A percentile compares a stretch with the other conserved stretches of the same genome.
Evolutionary conservation across 2,329 filamentous ascomycete species (phyloP).

Genomic region (Penicillium nordicum): DNA sequence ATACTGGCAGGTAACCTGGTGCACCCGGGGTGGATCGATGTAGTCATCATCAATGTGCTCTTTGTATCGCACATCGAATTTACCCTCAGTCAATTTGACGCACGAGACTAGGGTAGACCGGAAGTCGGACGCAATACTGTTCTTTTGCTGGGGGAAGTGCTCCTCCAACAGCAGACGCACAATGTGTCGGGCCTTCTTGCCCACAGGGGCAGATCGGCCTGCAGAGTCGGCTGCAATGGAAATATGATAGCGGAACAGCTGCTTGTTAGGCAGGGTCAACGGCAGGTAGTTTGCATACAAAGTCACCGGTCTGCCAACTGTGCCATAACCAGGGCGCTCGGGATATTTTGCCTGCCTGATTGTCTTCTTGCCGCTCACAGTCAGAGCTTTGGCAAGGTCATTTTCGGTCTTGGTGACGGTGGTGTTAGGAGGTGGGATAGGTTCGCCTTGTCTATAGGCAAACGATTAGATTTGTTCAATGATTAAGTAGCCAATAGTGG

Average conservation of each 20-base stretch:
- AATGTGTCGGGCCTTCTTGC: constrained; percentile 48
- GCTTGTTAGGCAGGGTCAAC: constrained; percentile 35
- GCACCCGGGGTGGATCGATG: constrained; percentile 30
- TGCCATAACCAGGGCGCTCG: constrained; percentile 39
- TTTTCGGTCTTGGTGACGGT: constrained; percentile 30
- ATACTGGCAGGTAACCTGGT: constrained; percentile 35
- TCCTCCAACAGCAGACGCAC: constrained; percentile 47
- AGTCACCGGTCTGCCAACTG: constrained; percentile 27
- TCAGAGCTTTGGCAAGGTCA: constrained; percentile 24
- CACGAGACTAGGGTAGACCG: constrained; percentile 38
- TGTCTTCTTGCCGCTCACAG: constrained; percentile 15
- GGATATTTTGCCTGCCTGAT: constrained; percentile 26
- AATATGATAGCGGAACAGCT: constrained; percentile 44
- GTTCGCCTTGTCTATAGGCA: constrained; percentile 20
- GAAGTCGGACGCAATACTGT: constrained; percentile 41
- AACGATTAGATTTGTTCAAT: not conserved
- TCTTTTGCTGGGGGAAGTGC: constrained; percentile 28
- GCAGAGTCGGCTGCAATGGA: constrained; percentile 29
- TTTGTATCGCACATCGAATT: constrained; percentile 34
- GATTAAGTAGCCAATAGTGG: not conserved
- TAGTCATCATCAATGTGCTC: constrained; percentile 37
- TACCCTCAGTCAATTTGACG: constrained; percentile 20
- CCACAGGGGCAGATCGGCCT: constrained; percentile 24
- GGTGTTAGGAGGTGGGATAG: constrained; percentile 20
- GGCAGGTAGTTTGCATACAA: constrained; percentile 43